Conservation (phyloP, 441 rosid genomes). For the Metrosideros polymorpha region DNA sequence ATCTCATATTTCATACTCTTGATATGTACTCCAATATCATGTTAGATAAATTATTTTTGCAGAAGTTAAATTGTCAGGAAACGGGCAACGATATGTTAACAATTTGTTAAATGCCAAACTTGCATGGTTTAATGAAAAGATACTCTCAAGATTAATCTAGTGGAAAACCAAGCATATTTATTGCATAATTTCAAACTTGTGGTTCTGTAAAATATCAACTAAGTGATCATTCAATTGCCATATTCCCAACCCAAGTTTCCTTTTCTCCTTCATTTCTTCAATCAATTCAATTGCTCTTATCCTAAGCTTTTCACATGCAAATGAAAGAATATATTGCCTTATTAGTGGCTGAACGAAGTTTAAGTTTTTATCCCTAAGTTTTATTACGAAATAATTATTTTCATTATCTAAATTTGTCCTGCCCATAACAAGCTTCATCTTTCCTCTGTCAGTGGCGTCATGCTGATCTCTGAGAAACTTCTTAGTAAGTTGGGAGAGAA, state of each 20-base stretch:
- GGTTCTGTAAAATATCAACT: background rate
- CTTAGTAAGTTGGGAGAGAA: background rate
- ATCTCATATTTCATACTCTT: background rate
- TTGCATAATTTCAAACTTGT: background rate
- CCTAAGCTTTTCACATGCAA: background rate
- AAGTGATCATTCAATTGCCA: too few species aligned
- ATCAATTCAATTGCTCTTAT: background rate
- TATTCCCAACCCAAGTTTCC: background rate
- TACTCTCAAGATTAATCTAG: background rate
- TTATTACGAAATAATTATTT: background rate
- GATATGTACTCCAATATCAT: background rate
- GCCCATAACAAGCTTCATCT: background rate
- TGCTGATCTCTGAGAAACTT: background rate
- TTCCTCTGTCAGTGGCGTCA: background rate
- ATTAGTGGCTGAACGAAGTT: background rate
- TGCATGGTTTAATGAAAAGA: background rate
- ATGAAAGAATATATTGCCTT: background rate
- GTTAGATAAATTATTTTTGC: background rate
- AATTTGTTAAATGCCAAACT: background rate
- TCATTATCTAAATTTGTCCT: background rate
- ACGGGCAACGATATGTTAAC: background rate
- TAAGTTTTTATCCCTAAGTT: background rate
- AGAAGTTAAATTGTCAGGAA: background rate
- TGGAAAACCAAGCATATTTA: background rate
- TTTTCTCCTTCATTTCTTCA: background rate